A percentile compares a stretch with the other conserved stretches of the same genome.
Evolutionary conservation across 768 basidiomycete species (phyloP).

Genomic region (Leccinellum luteum): DNA sequence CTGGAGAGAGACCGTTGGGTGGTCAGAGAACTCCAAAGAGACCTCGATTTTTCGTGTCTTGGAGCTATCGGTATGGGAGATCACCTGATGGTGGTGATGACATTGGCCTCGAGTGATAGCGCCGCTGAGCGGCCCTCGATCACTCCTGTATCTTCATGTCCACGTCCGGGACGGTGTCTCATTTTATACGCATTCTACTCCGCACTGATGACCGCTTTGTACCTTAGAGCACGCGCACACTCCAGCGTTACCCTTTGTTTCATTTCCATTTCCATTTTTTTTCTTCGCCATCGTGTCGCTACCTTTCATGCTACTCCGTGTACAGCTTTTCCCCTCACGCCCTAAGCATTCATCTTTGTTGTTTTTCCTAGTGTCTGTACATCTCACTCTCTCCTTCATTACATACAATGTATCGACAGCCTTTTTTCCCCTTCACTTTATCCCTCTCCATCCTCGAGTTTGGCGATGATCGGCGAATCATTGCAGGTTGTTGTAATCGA

Average conservation of each 20-base stretch:
- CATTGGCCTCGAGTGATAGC: constrained; percentile 2
- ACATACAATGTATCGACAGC: constrained; percentile 29
- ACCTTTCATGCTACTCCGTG: constrained; percentile 2
- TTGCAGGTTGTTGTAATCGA: constrained; percentile 3
- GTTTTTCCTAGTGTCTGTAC: constrained; percentile 13
- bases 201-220: constrained; percentile 16
- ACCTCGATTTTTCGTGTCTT: constrained; percentile 70
- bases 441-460: not conserved
- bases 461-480: constrained; percentile 14
- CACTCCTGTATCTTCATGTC: constrained; percentile 4
- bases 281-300: constrained; percentile 13
- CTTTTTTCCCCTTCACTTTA: constrained; percentile 2
- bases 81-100: constrained; percentile 38
- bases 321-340: constrained; percentile 1
- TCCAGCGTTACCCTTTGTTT: constrained; percentile 20
- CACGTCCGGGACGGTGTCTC: constrained; percentile 8
- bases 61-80: constrained; percentile 77
- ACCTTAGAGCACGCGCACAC: constrained; percentile 26
- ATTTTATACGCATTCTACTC: constrained; percentile 5
- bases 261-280: not conserved
- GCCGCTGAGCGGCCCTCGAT: constrained; percentile 20
- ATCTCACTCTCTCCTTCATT: constrained; percentile 1
- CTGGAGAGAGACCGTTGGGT: constrained; percentile 79
- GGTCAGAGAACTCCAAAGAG: constrained; percentile 81
- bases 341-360: not conserved